A percentile compares a stretch with the other conserved stretches of the same genome.
Conservation (phyloP, 2,329 filamentous ascomycete species). For the Hypoxylon sp. region DNA sequence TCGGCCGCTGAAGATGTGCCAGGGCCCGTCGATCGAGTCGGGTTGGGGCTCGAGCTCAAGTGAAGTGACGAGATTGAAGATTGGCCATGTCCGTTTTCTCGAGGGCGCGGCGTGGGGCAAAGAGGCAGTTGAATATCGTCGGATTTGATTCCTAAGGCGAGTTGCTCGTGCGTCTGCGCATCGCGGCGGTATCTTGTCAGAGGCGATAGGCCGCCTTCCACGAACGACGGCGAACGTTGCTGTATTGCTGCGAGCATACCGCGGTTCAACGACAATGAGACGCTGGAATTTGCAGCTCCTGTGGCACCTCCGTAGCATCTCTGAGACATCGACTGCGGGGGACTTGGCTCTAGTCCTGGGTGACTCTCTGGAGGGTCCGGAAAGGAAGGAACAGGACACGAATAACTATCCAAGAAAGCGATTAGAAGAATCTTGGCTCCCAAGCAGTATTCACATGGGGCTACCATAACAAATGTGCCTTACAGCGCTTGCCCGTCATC, state of each 20-base stretch:
- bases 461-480: conserved; percentile 22
- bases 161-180: conserved; percentile 42
- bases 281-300: not conserved
- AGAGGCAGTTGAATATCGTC: not conserved
- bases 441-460: not conserved
- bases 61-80: conserved; percentile 24
- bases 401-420: conserved; percentile 22
- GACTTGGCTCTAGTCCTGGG: not conserved
- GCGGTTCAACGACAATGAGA: not conserved
- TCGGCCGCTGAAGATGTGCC: conserved; percentile 19
- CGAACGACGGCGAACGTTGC: not conserved
- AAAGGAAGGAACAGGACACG: conserved; percentile 31
- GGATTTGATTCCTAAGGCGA: conserved; percentile 38
- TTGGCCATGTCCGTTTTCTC: conserved; percentile 5
- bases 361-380: not conserved
- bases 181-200: conserved; percentile 43
- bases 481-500: conserved; percentile 42
- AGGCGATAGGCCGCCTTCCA: conserved; percentile 21
- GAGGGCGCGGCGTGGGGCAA: not conserved
- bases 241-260: conserved; percentile 16
- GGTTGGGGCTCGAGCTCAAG: conserved; percentile 6
- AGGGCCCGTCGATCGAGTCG: not conserved
- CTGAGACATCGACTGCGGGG: not conserved
- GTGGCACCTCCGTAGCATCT: too few relatives aligned
- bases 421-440: not conserved